Evolutionary conservation across 176 grass and related monocot genomes (phyloP).

Genomic region (Alloteropsis semialata): DNA sequence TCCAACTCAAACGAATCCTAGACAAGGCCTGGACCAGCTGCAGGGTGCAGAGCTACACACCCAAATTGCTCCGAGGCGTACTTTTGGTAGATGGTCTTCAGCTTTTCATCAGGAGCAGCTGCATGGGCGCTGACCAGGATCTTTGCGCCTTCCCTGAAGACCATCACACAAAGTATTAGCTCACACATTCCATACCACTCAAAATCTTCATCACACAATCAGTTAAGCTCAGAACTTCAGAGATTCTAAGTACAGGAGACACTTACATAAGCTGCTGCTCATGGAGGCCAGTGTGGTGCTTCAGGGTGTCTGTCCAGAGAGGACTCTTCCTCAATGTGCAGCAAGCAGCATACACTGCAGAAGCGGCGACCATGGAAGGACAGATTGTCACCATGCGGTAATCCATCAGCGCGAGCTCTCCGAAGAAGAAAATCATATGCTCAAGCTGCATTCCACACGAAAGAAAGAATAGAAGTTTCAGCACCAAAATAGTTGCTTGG

Average conservation of each 20-base stretch:
- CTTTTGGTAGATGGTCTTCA: constrained; percentile 48
- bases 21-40: neutral
- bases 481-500: neutral
- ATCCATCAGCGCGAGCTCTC: constrained; percentile 56
- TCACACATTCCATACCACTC: neutral
- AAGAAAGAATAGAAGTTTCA: neutral
- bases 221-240: neutral
- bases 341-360: constrained; percentile 56
- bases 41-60: constrained; percentile 21
- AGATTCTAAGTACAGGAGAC: neutral
- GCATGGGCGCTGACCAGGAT: constrained; percentile 39
- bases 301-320: constrained; percentile 65
- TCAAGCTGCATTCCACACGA: constrained; percentile 31
- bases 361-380: constrained; percentile 56
- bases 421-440: constrained; percentile 57
- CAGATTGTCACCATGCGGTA: constrained; percentile 34
- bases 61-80: constrained; percentile 38
- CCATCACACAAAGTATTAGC: neutral
- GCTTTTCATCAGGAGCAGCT: constrained; percentile 16
- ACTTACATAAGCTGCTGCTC: constrained; percentile 58
- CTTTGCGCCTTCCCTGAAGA: constrained; percentile 37
- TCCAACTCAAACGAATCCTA: neutral
- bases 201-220: neutral
- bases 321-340: constrained; percentile 64
- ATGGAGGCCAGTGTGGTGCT: constrained; percentile 45